Evolutionary conservation across 129 eudicot species (phyloP), one percentile per base, ranked within the genome.

Genomic region (Flaveria ramosissima): DNA sequence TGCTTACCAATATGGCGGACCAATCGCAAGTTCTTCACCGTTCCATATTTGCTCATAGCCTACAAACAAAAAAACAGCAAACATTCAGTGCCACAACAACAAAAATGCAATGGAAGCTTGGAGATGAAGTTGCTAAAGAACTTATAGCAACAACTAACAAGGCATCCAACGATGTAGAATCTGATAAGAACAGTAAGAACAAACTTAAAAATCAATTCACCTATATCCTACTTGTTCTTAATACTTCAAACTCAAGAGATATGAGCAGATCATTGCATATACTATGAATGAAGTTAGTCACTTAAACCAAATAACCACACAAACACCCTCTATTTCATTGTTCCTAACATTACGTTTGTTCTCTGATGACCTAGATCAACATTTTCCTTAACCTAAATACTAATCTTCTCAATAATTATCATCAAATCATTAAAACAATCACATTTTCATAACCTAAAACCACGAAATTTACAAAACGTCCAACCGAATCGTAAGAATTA

Each of bases 11-110:
- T 95, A 72, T 91, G 89, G 24, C 97, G 86, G 77, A 95, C 95
- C 75, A 95, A 41, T 69, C 94, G 86, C 87, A 95, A 46, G 80
- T 91, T 91, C 88, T 89, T 89, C 84, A 95, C 94, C 26, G 79
- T 83, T 42, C 97, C 99, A 84, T 83, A 88, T 79, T 82, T 85
- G 86, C 83, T 88, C 99, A 95, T 95, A 76, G 88, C 96, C 96
- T 95, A 80, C 32, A 36, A 43, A 82, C 27, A 63, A 64, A 72
- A 78, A n/a, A 71, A 66, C 17, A 32, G 16, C 21, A 77, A 75
- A 67, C 20, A 55, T 6, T 61, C 48, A 62, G 20, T 79, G 30
- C 32, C 21, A 30, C n/a, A 9, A 59, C 39, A 78, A 56, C 71
- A 78, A 60, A 2, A 59, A 52, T 57, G 24, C 26, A 36, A 72